A percentile compares a stretch with the other conserved stretches of the same genome.
Conservation (phyloP, 2,329 filamentous ascomycete genomes). For the Pezicula neosporulosa region DNA sequence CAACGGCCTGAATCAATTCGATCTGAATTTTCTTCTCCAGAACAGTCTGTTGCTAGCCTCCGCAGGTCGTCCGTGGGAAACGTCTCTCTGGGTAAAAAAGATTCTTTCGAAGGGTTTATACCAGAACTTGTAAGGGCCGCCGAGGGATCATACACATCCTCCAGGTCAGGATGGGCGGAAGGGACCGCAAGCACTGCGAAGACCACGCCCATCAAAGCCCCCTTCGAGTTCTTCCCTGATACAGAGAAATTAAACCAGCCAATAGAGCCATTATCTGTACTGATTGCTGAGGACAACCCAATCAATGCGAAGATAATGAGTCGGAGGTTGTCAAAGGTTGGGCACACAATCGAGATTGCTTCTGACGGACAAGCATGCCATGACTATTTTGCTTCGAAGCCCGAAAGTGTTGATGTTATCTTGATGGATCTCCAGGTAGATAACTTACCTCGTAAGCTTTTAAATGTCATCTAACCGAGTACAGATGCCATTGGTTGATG, state of each 20-base stretch:
- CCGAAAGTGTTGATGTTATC: constrained; percentile 16
- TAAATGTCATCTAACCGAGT: neutral
- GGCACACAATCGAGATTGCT: constrained; percentile 68
- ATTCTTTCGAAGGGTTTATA: too few species aligned
- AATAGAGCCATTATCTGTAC: constrained; percentile 37
- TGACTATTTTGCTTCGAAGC: constrained; percentile 62
- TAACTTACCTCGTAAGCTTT: neutral
- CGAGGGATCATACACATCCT: too few species aligned
- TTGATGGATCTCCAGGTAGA: constrained; percentile 23
- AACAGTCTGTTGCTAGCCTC: neutral
- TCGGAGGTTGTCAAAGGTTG: constrained; percentile 71
- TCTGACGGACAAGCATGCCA: constrained; percentile 74
- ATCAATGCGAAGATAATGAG: constrained; percentile 78
- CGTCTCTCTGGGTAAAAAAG: too few species aligned
- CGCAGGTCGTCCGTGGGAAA: too few species aligned
- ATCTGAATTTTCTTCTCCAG: neutral
- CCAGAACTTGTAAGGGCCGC: too few species aligned
- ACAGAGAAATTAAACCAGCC: constrained; percentile 46
- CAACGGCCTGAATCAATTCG: neutral
- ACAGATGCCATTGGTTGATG: constrained; percentile 22
- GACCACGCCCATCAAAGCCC: neutral
- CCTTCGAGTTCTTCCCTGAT: neutral
- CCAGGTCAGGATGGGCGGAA: too few species aligned
- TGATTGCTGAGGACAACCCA: constrained; percentile 78
- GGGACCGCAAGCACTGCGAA: neutral